A percentile compares a stretch with the other conserved stretches of the same genome.
Conservation (phyloP, 495 filamentous ascomycete genomes). For the Penicillium odoratum region DNA sequence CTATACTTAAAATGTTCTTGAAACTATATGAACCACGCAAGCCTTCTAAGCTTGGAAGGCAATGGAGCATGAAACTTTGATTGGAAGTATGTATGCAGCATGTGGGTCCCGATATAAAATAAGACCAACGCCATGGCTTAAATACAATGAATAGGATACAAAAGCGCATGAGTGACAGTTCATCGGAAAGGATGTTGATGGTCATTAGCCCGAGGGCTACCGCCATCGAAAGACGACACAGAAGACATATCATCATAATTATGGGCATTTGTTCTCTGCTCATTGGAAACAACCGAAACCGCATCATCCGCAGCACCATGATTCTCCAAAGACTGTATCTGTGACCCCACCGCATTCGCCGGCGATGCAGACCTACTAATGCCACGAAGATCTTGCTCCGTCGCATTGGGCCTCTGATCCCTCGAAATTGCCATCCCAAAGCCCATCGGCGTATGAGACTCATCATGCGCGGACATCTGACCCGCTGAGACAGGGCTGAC, state of each 20-base stretch:
- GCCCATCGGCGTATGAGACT: slow-evolving; percentile 12
- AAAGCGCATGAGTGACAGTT: not conserved
- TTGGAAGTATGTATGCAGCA: not conserved
- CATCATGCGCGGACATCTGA: not conserved
- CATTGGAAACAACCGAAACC: slow-evolving; percentile 33
- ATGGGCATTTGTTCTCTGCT: slow-evolving; percentile 10
- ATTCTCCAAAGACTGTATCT: slow-evolving; percentile 26
- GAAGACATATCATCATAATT: slow-evolving; percentile 38
- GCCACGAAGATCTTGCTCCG: slow-evolving; percentile 12
- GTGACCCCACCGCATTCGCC: slow-evolving; percentile 3
- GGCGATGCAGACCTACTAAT: slow-evolving; percentile 12
- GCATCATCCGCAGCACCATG: slow-evolving; percentile 20
- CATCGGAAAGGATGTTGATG: slow-evolving; percentile 5
- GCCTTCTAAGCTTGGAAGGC: not conserved
- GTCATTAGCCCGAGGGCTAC: not conserved
- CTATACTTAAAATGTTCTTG: not conserved
- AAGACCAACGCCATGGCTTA: slow-evolving; percentile 15
- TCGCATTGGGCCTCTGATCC: slow-evolving; percentile 17
- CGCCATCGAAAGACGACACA: slow-evolving; percentile 37
- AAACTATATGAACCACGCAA: not conserved
- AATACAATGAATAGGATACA: not conserved
- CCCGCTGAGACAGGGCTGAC: slow-evolving; percentile 7
- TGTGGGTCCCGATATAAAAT: not conserved
- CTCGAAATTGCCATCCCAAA: slow-evolving; percentile 17
- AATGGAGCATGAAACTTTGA: not conserved